Base-by-base conservation (phyloP, 139 green algal species). In the Axilococcus clingmanii region DNA sequence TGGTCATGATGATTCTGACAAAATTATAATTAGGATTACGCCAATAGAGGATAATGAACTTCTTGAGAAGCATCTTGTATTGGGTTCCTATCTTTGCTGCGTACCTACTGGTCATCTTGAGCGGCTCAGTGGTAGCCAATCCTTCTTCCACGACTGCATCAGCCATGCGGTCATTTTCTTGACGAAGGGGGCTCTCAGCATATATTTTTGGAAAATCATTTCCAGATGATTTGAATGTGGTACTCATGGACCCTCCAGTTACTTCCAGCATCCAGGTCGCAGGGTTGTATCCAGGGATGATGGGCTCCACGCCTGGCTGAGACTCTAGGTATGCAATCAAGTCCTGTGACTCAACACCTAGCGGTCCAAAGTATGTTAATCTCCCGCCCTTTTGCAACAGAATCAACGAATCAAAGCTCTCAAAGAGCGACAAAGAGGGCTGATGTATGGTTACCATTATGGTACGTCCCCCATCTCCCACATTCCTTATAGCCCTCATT, bases 381-480 rank as follows among this genome's bases (percentile, higher is more conserved):
- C 68, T 49, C 17, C 63, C 51, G 14, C 53, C 53, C 17, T 24
- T 17, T 19, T 59, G 57, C 7, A 71, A 35, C 31, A 72, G 48
- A 35, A 71, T 62, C 52, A 96, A 71, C 14, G 59, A 55, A 57
- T 91, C 75, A 55, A 86, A 88, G 8, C 64, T 37, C 57, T 85
- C 65, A 34, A 78, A 78, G 17, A 78, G 77, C 41, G 78, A 66
- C 32, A 88, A 83, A 42, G 40, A 68, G 17, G 87, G 87, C 63
- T 96, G 87, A 64, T 95, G 87, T 51, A 95, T 94, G 50, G 87
- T 96, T 20, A 84, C 86, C 82, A 95, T 83, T 7, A 96, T 79
- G 3, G 88, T 94, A 37, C 86, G 75, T 19, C 80, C 78, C 15
- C 67, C 81, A 38, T 71, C 45, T 5, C 73, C 82, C 15, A 91